Conservation (phyloP, 352 stramenopile genomes). For the Blastocystis sp. region DNA sequence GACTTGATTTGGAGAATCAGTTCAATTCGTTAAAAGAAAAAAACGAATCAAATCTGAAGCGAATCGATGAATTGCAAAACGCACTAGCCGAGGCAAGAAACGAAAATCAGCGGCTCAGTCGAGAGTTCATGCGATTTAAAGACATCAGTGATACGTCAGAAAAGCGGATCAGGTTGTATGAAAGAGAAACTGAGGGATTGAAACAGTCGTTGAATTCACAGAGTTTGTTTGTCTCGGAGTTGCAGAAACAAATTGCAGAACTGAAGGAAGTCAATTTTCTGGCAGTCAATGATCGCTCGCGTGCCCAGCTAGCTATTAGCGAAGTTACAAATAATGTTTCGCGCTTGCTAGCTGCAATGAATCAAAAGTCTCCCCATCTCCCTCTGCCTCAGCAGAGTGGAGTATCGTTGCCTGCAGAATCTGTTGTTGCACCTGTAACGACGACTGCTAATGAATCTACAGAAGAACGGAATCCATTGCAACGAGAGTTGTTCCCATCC, state of each 20-base stretch:
- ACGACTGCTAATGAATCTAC: background rate
- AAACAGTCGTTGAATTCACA: constrained; percentile 11
- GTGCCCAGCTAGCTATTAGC: constrained; percentile 2
- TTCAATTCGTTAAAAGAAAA: background rate
- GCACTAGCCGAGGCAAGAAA: background rate
- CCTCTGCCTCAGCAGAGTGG: background rate
- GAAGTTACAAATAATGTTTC: constrained; percentile 28
- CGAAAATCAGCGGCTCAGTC: constrained; percentile 12
- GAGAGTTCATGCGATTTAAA: constrained; percentile 40
- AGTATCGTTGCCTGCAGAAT: background rate
- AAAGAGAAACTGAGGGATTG: background rate
- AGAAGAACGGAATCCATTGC: background rate
- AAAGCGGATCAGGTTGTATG: background rate
- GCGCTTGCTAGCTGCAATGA: background rate
- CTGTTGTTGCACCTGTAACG: background rate
- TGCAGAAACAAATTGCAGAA: constrained; percentile 32
- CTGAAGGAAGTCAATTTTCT: constrained; percentile 19
- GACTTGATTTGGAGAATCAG: background rate
- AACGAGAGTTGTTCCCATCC: background rate
- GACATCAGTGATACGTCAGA: background rate
- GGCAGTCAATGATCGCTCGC: background rate
- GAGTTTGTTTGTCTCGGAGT: background rate
- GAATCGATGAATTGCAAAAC: constrained; percentile 10
- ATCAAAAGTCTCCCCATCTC: background rate
- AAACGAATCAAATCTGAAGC: background rate